Base-by-base conservation (phyloP, 441 rosid genomes). In the Biscutella laevigata region DNA sequence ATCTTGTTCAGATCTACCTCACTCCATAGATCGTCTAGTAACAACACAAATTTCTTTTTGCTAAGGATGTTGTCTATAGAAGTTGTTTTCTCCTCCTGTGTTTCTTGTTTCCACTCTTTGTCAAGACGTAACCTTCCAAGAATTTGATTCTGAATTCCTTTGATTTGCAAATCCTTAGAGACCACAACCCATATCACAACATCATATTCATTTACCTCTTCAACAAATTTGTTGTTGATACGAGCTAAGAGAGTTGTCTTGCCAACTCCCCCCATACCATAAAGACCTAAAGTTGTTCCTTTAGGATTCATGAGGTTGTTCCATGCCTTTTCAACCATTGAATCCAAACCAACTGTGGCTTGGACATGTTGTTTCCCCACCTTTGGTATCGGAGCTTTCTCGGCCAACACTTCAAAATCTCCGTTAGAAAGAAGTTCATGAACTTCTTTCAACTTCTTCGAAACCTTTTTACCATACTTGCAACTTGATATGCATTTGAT, bases 201-300 rank as follows among this genome's bases (percentile, higher is more conserved):
- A 67, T 16, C 52, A 15, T 27, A 68, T 6, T 47, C 33, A 46
- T 49, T 15, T 0, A 6, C 2, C 3, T 1, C 17, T 1, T 9
- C 4, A 7, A 4, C 1, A 6, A 63, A 32, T 14, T 61, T 39
- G 22, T 67, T 72, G 30, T 75, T 71, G 55, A 78, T 50, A 36
- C 27, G 39, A 8, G 15, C 67, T 15, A 78, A 13, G 7, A 75
- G 62, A 1, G 72, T 64, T 0, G 78, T 78, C 42, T 75, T 75
- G 0, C 81, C 81, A 0, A 69, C 74, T 3, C 80, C 77, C 2
- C 74, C 74, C 48, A 51, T 47, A 2, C 80, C 77, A n/a, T n/a
- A n/a, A n/a, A n/a, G n/a, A n/a, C n/a, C n/a, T n/a, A n/a, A n/a
- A n/a, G n/a, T n/a, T n/a, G 28, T 27, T 30, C 0, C 6, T 10